Evolutionary conservation across 148 eudicot species (phyloP).

Genomic region (Fagopyrum esculentum): DNA sequence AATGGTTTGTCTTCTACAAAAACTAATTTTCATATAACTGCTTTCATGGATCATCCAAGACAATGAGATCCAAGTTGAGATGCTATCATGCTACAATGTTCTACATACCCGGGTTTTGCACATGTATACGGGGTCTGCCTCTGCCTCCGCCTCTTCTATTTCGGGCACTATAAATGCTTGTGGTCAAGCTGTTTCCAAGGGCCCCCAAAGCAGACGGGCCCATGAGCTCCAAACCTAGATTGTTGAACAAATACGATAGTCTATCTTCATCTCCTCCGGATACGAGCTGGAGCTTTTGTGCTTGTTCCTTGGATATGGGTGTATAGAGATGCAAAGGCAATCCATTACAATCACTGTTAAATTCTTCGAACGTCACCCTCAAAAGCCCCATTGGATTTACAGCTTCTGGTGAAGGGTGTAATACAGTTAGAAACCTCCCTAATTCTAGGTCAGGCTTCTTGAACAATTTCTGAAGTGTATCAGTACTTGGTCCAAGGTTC

Average conservation of each 20-base stretch:
- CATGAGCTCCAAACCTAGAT: slow-evolving; percentile 63
- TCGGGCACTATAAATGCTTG: slow-evolving; percentile 40
- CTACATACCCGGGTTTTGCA: background rate
- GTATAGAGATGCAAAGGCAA: slow-evolving; percentile 55
- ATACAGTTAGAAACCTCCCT: slow-evolving; percentile 55
- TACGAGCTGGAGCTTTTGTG: slow-evolving; percentile 46
- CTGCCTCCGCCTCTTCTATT: slow-evolving; percentile 48
- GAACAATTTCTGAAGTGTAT: slow-evolving; percentile 45
- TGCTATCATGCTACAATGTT: background rate
- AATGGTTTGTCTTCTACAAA: slow-evolving; percentile 7
- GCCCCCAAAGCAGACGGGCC: slow-evolving; percentile 48
- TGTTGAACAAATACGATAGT: slow-evolving; percentile 40
- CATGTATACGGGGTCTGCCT: background rate
- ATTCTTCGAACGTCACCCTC: slow-evolving; percentile 40
- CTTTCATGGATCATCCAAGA: background rate
- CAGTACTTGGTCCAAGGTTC: slow-evolving; percentile 34
- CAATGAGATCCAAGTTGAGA: background rate
- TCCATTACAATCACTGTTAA: slow-evolving; percentile 20
- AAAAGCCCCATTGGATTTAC: slow-evolving; percentile 49
- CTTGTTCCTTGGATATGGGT: slow-evolving; percentile 59
- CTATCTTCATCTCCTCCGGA: slow-evolving; percentile 43
- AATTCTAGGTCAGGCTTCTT: slow-evolving; percentile 61
- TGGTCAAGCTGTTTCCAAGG: slow-evolving; percentile 35
- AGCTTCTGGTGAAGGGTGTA: slow-evolving; percentile 49
- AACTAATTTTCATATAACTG: slow-evolving; percentile 18